phyloP scores from a whole-genome alignment of 2,329 filamentous ascomycete species.

The Botryotinia calthae region DNA sequence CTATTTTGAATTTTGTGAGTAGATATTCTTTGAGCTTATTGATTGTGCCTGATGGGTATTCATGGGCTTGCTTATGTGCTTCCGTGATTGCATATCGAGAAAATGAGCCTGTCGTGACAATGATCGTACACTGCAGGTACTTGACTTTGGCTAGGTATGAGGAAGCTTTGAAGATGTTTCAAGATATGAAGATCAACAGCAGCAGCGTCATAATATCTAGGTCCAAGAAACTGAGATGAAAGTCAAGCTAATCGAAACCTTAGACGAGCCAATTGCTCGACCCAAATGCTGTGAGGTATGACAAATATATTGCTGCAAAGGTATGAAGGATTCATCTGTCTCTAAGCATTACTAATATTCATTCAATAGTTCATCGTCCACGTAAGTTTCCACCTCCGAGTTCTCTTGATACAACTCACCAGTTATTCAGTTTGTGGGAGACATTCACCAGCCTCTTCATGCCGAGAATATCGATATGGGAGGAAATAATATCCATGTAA shows the following conservation, averaged over 20 bases:
- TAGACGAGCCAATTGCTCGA: constrained; percentile 35
- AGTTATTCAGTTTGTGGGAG: constrained; percentile 63
- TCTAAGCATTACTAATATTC: constrained; percentile 9
- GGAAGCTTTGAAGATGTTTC: neutral
- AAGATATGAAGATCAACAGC: neutral
- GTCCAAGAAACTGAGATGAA: neutral
- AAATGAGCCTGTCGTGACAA: neutral
- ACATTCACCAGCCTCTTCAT: constrained; percentile 68
- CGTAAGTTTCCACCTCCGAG: constrained; percentile 31
- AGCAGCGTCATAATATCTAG: no score
- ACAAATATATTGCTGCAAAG: constrained; percentile 59
- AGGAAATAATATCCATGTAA: constrained; percentile 66
- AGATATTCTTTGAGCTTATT: neutral
- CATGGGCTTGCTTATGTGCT: neutral
- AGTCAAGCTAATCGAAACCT: constrained; percentile 42
- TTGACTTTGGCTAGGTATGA: no score
- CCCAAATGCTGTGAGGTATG: constrained; percentile 43
- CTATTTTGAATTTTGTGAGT: constrained; percentile 38
- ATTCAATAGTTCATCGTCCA: constrained; percentile 35
- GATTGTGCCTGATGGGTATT: neutral
- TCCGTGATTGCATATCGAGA: neutral
- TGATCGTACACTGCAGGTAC: neutral
- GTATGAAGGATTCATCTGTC: constrained; percentile 21
- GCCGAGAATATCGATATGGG: constrained; percentile 62
- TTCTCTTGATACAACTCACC: neutral